Percentiles rank a stretch among this genome's conserved stretches.
Evolutionary conservation across 73 alveolate species (phyloP).

Genomic region (Stentor coeruleus): DNA sequence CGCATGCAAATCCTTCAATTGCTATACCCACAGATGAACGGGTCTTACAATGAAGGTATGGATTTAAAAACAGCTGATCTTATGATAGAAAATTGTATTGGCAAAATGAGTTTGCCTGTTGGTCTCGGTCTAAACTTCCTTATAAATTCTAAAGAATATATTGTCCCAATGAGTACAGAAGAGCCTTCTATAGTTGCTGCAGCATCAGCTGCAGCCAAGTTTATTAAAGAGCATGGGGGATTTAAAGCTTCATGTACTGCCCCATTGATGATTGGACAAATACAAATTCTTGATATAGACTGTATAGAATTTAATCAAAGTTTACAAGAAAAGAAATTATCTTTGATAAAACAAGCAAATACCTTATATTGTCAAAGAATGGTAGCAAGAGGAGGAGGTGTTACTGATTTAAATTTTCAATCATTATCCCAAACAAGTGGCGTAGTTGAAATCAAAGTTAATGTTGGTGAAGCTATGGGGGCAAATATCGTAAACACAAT

Average conservation of each 20-base stretch:
- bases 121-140: slow-evolving; percentile 94
- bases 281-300: slow-evolving; percentile 70
- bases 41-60: slow-evolving; percentile 57
- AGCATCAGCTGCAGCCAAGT: slow-evolving; percentile 91
- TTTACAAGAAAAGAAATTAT: slow-evolving; percentile 57
- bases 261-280: slow-evolving; percentile 94
- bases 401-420: slow-evolving; percentile 72
- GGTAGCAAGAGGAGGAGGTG: slow-evolving; percentile 99
- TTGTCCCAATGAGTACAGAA: slow-evolving; percentile 97
- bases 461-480: slow-evolving; percentile 97
- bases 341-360: slow-evolving; percentile 83
- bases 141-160: slow-evolving; percentile 80
- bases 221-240: slow-evolving; percentile 92
- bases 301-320: slow-evolving; percentile 50
- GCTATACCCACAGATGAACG: slow-evolving; percentile 13
- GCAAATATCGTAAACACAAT: slow-evolving; percentile 92
- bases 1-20: background rate
- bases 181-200: slow-evolving; percentile 99
- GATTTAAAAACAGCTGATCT: slow-evolving; percentile 82
- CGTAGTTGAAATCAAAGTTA: slow-evolving; percentile 72
- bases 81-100: slow-evolving; percentile 96
- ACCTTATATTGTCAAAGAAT: slow-evolving; percentile 73
- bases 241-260: slow-evolving; percentile 76
- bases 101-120: slow-evolving; percentile 82
- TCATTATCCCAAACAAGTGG: slow-evolving; percentile 11